A percentile compares a stretch with the other conserved stretches of the same genome.
Conservation (phyloP, 805 yeast species). For the Cyberlindnera suaveolens region DNA sequence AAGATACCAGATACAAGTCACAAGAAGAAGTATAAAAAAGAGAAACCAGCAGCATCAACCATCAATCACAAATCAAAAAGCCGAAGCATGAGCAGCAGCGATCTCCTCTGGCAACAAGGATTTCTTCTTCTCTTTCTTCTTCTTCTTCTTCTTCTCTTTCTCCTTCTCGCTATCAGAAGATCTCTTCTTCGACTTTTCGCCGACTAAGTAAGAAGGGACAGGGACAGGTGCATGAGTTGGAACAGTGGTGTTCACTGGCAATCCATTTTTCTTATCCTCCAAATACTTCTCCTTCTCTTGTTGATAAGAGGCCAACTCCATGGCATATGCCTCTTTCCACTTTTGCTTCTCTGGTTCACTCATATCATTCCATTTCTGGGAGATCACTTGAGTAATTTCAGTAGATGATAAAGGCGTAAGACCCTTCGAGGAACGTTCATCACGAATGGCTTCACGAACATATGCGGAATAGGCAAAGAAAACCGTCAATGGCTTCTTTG, state of each 20-base stretch:
- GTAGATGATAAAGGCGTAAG: slow-evolving; percentile 61
- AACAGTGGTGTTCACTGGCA: slow-evolving; percentile 15
- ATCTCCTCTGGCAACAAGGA: slow-evolving; percentile 2
- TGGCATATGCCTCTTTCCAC: slow-evolving; percentile 56
- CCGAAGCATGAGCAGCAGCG: no score
- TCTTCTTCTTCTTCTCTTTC: slow-evolving; percentile 46
- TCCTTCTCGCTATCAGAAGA: slow-evolving; percentile 28
- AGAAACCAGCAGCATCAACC: slow-evolving; percentile 2
- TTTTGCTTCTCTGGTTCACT: slow-evolving; percentile 62
- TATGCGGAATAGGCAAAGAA: slow-evolving; percentile 75
- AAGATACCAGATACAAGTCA: not conserved
- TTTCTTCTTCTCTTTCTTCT: slow-evolving; percentile 45
- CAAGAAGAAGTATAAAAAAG: not conserved
- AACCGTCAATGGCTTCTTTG: slow-evolving; percentile 88
- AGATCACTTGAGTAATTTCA: slow-evolving; percentile 74
- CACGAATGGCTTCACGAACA: slow-evolving; percentile 63
- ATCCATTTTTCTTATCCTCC: slow-evolving; percentile 38
- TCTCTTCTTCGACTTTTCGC: slow-evolving; percentile 30
- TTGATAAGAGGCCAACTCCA: slow-evolving; percentile 40
- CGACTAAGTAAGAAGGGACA: slow-evolving; percentile 27
- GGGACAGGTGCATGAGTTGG: slow-evolving; percentile 37
- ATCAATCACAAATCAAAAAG: not conserved
- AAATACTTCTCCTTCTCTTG: slow-evolving; percentile 39
- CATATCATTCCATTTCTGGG: slow-evolving; percentile 73
- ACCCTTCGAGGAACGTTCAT: slow-evolving; percentile 55